Evolutionary conservation across 306 rosid species (phyloP), one percentile per base, ranked within the genome.

Genomic region (Vigna trinervia): DNA sequence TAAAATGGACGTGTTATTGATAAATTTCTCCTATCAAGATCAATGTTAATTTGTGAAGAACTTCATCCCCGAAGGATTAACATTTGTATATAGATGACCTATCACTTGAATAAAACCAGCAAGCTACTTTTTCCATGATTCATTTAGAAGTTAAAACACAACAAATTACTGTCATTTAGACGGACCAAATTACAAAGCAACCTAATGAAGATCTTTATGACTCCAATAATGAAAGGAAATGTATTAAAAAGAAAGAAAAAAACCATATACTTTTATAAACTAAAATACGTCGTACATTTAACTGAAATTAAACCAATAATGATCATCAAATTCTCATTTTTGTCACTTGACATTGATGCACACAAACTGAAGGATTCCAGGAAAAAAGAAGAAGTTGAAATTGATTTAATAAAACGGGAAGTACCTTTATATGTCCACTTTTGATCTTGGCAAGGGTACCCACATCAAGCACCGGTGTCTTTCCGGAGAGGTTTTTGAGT

Each of bases 381-480:
- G 19, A 56, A 51, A 17, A 20, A 0, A 22, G 2, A 79, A 71
- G 69, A 79, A 71, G 69, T 63, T 64, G 61, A 53, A 41, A 9
- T 67, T 56, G 85, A 71, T 69, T 78, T 64, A 80, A 76, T 75
- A 58, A 48, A n/a, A 75, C 48, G 70, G 26, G 51, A 57, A 60
- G 90, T 89, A 96, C 99, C 96, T 91, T 84, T 76, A 96, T 82
- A 81, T 92, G 83, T 23, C 99, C 96, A 41, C 76, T 79, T 91
- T 87, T 91, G 81, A 96, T 96, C 88, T 91, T 93, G 82, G 96
- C 88, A 3, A 96, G 98, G 28, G 99, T 96, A 71, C 99, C 99
- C 56, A 96, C 99, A 22, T 96, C 99, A 6, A 96, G 84, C 19
- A 96, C 99, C 0, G 99, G 99, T 74, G 99, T 96, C 86, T 96